phyloP scores from a whole-genome alignment of 228 moss, liverwort and hornwort species.

The Sphagnum fallax region DNA sequence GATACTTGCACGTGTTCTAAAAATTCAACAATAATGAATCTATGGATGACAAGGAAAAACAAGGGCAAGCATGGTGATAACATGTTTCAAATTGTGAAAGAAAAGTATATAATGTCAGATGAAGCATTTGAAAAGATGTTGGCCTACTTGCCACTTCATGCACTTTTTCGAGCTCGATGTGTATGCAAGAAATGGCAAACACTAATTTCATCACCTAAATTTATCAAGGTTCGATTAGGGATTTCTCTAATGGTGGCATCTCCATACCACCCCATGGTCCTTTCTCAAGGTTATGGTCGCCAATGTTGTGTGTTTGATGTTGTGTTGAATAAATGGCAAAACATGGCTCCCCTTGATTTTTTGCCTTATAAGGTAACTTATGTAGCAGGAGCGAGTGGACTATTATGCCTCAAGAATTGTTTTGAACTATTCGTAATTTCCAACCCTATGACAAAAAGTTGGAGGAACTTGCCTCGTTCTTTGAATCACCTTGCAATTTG shows the following conservation, averaged over 20 bases:
- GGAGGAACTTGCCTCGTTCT: conserved; percentile 40
- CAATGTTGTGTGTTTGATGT: conserved; percentile 41
- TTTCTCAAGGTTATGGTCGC: conserved; percentile 35
- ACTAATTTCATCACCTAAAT: not conserved
- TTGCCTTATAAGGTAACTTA: conserved; percentile 45
- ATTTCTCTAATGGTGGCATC: not conserved
- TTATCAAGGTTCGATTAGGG: not conserved
- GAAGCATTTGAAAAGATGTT: conserved; percentile 28
- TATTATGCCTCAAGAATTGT: conserved; percentile 29
- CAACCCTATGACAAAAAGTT: conserved; percentile 35
- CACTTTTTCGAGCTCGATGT: conserved; percentile 16
- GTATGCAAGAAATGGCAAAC: conserved; percentile 4
- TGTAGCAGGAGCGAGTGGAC: conserved; percentile 14
- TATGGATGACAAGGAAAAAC: conserved; percentile 1
- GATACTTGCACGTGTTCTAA: not conserved
- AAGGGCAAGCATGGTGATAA: not conserved
- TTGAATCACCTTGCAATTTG: conserved; percentile 16
- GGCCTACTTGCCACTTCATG: conserved; percentile 8
- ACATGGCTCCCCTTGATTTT: conserved; percentile 22
- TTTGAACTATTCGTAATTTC: conserved; percentile 42
- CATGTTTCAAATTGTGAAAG: not conserved
- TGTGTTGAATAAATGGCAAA: conserved; percentile 23
- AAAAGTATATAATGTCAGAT: conserved; percentile 22
- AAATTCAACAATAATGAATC: conserved; percentile 1
- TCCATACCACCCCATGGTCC: conserved; percentile 32